phyloP scores from a whole-genome alignment of 2,329 filamentous ascomycete species.

The Penicillium crustosum region DNA sequence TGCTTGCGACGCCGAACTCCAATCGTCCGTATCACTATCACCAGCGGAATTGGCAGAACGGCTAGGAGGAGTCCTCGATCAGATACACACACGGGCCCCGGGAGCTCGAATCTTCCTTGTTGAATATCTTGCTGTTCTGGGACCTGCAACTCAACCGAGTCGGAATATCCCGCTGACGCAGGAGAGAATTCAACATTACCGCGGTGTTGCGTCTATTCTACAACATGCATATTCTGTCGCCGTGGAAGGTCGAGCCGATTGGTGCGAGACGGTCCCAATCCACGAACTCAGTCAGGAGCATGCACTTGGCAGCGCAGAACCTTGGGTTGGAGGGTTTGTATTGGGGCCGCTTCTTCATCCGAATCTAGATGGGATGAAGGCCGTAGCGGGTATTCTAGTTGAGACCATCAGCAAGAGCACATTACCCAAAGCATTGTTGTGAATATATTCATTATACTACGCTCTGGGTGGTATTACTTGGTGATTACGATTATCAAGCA shows the following conservation, averaged over 20 bases:
- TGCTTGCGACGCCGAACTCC: slow-evolving; percentile 1
- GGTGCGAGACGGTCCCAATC: slow-evolving; percentile 18
- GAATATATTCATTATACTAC: neutral
- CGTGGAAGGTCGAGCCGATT: slow-evolving; percentile 7
- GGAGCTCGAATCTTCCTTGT: slow-evolving; percentile 15
- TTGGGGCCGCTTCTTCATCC: slow-evolving; percentile 11
- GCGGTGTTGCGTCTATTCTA: slow-evolving; percentile 9
- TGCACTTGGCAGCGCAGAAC: slow-evolving; percentile 14
- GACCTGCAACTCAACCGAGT: slow-evolving; percentile 10
- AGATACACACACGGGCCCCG: slow-evolving; percentile 14
- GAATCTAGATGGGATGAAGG: slow-evolving; percentile 18
- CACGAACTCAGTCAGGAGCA: slow-evolving; percentile 17
- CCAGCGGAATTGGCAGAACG: slow-evolving; percentile 6
- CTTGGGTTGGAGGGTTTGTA: slow-evolving; percentile 15
- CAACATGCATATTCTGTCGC: slow-evolving; percentile 14
- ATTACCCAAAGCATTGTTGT: neutral
- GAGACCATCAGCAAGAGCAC: neutral
- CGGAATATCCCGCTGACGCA: slow-evolving; percentile 12
- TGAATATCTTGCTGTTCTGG: slow-evolving; percentile 19
- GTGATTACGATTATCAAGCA: neutral
- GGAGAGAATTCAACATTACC: slow-evolving; percentile 14
- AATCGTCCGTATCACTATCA: neutral
- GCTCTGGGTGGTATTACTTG: neutral
- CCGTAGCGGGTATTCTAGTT: slow-evolving; percentile 7
- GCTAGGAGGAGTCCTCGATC: slow-evolving; percentile 12